These are phyloP conservation scores for Hibiscus trionum DNA, from an alignment of 345 rosid genomes.

Conservation along the genomic window DNA sequence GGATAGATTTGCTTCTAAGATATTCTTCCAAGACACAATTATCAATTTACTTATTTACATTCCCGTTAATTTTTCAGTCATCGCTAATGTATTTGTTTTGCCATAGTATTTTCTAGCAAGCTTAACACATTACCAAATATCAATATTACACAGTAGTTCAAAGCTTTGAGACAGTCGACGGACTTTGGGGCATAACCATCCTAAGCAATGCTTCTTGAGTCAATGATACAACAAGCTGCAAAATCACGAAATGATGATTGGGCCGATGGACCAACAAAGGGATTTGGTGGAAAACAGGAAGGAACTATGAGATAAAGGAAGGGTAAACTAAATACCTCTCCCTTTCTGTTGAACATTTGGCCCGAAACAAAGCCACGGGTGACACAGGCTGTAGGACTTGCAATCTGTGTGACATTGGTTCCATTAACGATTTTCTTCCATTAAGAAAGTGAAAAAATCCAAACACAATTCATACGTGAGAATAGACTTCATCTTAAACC, in stretches of 20 bases:
- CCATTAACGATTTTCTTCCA: neutral
- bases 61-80: no score
- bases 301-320: neutral
- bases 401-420: slow-evolving; percentile 31
- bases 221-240: slow-evolving; percentile 68
- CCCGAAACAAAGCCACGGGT: slow-evolving; percentile 78
- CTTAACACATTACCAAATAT: neutral
- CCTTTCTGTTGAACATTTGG: slow-evolving; percentile 64
- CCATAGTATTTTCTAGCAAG: no score
- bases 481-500: slow-evolving; percentile 6
- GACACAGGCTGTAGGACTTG: slow-evolving; percentile 49
- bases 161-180: slow-evolving; percentile 48
- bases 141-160: slow-evolving; percentile 10
- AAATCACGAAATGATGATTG: neutral
- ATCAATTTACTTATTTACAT: no score
- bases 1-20: no score
- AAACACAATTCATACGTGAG: neutral
- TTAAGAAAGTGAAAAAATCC: neutral
- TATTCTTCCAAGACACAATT: no score
- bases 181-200: slow-evolving; percentile 29
- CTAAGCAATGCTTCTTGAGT: slow-evolving; percentile 82
- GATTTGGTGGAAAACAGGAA: neutral
- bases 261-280: neutral
- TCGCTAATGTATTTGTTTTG: no score
- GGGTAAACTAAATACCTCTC: slow-evolving; percentile 52